Conservation (phyloP, 306 rosid species). For the Acacia confusa region DNA sequence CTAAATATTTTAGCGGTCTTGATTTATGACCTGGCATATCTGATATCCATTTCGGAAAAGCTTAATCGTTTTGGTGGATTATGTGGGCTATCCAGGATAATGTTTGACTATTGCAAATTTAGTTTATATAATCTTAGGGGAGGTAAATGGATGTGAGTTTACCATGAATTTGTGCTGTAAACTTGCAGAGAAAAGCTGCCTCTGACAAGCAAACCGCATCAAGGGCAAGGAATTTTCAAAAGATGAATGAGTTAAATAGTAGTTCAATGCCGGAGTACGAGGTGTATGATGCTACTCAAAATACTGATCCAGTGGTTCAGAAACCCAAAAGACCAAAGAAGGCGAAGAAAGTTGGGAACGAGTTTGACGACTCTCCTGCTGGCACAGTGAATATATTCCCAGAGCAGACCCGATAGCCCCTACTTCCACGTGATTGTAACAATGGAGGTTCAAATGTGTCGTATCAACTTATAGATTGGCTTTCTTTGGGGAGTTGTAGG, state of each 20-base stretch:
- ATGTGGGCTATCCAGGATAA: no score
- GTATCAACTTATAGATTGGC: neutral
- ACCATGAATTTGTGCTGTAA: constrained; percentile 9
- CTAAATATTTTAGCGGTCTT: no score
- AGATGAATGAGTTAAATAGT: constrained; percentile 35
- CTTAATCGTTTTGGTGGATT: no score
- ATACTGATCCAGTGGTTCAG: constrained; percentile 43
- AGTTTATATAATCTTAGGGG: neutral
- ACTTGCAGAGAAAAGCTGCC: constrained; percentile 65
- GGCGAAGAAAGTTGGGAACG: constrained; percentile 63
- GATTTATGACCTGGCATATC: no score
- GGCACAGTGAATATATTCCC: constrained; percentile 29
- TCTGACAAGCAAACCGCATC: constrained; percentile 49
- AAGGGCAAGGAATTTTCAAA: constrained; percentile 49
- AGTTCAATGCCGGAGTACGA: constrained; percentile 37
- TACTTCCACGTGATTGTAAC: constrained; percentile 25
- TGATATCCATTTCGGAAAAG: no score
- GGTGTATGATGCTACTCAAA: constrained; percentile 46
- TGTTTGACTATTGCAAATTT: no score
- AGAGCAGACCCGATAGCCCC: constrained; percentile 47
- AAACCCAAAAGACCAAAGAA: constrained; percentile 77
- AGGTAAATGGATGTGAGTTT: neutral
- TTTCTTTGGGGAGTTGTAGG: neutral
- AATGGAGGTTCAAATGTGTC: constrained; percentile 10
- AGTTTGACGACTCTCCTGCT: constrained; percentile 55